A percentile compares a stretch with the other conserved stretches of the same genome.
phyloP scores from a whole-genome alignment of 306 rosid genomes.

The Vigna mungo region DNA sequence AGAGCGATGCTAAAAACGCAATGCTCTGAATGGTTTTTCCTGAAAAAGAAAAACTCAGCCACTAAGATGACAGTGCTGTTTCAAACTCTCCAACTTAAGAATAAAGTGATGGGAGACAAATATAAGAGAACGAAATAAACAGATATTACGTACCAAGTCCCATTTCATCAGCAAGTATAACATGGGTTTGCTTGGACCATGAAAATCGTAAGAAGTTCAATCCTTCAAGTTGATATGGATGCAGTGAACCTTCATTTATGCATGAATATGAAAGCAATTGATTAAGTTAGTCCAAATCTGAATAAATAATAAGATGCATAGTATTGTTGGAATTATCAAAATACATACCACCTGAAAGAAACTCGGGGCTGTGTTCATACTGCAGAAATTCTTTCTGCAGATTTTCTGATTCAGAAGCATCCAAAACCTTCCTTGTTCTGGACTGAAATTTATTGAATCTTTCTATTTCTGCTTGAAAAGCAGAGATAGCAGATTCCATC shows the following conservation, averaged over 20 bases:
- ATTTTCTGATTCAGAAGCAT: conserved; percentile 59
- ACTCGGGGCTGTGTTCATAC: conserved; percentile 76
- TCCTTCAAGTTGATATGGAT: conserved; percentile 99
- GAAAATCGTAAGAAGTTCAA: conserved; percentile 94
- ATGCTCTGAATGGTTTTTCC: conserved; percentile 99
- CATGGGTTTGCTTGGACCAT: conserved; percentile 98
- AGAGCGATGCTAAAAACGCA: conserved; percentile 93
- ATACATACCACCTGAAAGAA: conserved; percentile 78
- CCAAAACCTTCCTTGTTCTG: conserved; percentile 62
- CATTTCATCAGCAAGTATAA: conserved; percentile 99
- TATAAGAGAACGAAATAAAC: conserved; percentile 22
- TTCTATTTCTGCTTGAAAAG: conserved; percentile 92
- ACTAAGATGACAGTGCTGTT: conserved; percentile 30
- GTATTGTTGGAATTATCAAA: conserved; percentile 36
- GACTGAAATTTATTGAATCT: conserved; percentile 75
- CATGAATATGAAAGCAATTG: conserved; percentile 42
- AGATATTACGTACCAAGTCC: conserved; percentile 79
- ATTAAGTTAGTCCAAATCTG: conserved; percentile 39
- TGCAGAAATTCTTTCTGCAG: conserved; percentile 89
- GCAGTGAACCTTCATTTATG: conserved; percentile 71
- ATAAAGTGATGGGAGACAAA: conserved; percentile 16
- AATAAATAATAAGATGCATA: conserved; percentile 23
- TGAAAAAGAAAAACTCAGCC: conserved; percentile 52
- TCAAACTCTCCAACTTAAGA: conserved; percentile 30
- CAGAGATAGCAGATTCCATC: conserved; percentile 75